A percentile compares a stretch with the other conserved stretches of the same genome.
Conservation (phyloP, 805 yeast genomes). For the Kodamaea restingae region DNA sequence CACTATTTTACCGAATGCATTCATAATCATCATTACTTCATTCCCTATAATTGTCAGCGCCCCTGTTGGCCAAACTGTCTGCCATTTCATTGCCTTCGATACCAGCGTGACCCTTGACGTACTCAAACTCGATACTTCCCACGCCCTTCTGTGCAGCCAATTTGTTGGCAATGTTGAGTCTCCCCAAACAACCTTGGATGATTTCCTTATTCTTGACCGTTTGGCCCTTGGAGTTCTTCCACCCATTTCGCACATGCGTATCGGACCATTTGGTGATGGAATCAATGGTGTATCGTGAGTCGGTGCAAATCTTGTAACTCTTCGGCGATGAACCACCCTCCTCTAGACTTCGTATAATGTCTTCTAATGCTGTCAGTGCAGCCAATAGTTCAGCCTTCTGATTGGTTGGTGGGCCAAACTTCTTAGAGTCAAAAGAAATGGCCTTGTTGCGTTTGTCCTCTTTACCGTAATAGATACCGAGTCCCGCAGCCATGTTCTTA, state of each 20-base stretch:
- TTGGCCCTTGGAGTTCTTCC: conserved; percentile 42
- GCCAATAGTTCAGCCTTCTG: conserved; percentile 80
- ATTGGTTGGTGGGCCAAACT: conserved; percentile 52
- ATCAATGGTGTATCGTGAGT: conserved; percentile 64
- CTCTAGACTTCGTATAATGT: conserved; percentile 26
- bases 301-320: conserved; percentile 51
- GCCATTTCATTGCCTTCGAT: conserved; percentile 72
- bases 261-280: conserved; percentile 54
- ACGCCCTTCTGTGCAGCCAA: conserved; percentile 32
- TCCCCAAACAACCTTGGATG: conserved; percentile 30
- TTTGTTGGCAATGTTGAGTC: conserved; percentile 31
- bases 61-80: conserved; percentile 60
- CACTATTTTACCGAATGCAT: too few species aligned
- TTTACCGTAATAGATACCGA: conserved; percentile 69
- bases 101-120: conserved; percentile 75
- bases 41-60: conserved; percentile 4
- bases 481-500: conserved; percentile 50
- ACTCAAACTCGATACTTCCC: conserved; percentile 42
- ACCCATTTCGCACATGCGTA: conserved; percentile 56
- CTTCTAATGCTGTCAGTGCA: conserved; percentile 49
- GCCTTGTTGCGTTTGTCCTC: conserved; percentile 52
- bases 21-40: too few species aligned
- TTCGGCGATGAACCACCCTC: neutral
- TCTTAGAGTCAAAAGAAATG: conserved; percentile 41
- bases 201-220: conserved; percentile 52